Evolutionary conservation across 1,284 basidiomycete species (phyloP), one percentile per base, ranked within the genome.

Genomic region (Leucoagaricus sp.): DNA sequence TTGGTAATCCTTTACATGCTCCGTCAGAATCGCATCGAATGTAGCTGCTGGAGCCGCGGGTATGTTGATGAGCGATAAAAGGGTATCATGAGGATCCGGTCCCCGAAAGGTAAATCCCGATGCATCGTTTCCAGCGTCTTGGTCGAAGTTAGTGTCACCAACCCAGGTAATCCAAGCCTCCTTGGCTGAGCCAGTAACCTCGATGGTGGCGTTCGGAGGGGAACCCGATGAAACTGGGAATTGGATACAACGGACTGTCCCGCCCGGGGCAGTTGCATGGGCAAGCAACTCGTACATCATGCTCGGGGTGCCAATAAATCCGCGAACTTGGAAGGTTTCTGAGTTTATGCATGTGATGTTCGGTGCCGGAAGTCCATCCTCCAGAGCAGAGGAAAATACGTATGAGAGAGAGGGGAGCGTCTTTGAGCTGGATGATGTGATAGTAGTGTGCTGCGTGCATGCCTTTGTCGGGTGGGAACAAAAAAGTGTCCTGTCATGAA

Each of bases 271-370:
- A 31, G 71, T 66, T 1, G 81, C 81, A 25, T 76, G 77, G 45
- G 77, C 83, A 33, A 90, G 69, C 12, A 91, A 69, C 63, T 90
- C 88, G 65, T 87, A 91, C 1, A 79, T 64, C 87, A 90, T 90
- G 9, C 88, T 85, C 0, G 82, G 79, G 13, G 70, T 19, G 65
- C 78, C 64, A 1, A 71, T 81, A n/a, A 73, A 69, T 0, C 86
- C 86, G 12, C 78, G 77, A 36, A 90, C 73, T 26, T 71, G 74
- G 6, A 90, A 75, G 1, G 86, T 87, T 13, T 73, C 69, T 8
- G 76, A 67, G 65, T 83, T 80, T 15, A 83, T 61, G 63, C 89
- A 91, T 8, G 84, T 83, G 13, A 89, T 72, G 60, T 80, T 83
- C 0, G 86, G 83, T 8, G 72, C 66, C 0, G 82, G 82, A 44